Evolutionary conservation across 2,329 filamentous ascomycete species (phyloP), one percentile per base, ranked within the genome.

Genomic region (Colletotrichum acutatum): DNA sequence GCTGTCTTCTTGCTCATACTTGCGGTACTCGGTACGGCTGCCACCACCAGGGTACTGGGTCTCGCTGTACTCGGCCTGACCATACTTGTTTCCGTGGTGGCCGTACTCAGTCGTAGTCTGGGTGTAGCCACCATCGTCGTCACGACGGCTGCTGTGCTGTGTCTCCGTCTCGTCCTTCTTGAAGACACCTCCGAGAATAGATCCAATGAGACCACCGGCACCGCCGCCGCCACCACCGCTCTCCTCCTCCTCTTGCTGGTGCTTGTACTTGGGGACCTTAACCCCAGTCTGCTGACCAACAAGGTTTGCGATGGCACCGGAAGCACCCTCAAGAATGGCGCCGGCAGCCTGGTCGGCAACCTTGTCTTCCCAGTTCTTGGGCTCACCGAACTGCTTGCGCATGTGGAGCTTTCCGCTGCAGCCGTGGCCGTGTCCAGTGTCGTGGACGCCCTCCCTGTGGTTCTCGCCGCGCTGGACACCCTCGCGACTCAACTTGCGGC

Each of bases 361-460:
- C 77, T 86, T 86, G 78, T 89, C 89, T 78, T 90, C 87, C 53
- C 87, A 78, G 34, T 84, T 87, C 71, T 87, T 85, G 3, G 82
- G 82, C 14, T 83, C 83, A 37, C 84, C 82, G 72, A 88, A 90
- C 76, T 89, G 88, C 83, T 93, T 95, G 75, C 91, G 90, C 89
- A 97, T 93, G 75, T 91, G 89, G 12, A 98, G 86, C 82, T 95
- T 95, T 73, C 94, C 91, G 74, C 84, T 86, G 79, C 95, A 97
- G 64, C 95, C 95, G 80, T 98, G 94, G 14, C 94, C 94, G 79
- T 95, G 94, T 6, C 95, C 95, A 65, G 90, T 92, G 82, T 98
- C 95, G 19, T 95, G 84, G 12, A 96, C 92, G 32, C 94, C 94
- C 77, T 94, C 91, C 82, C 94, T 96, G 84, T 98, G 95, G 82